A percentile compares a stretch with the other conserved stretches of the same genome.
These are phyloP conservation scores for Erigeron canadensis DNA, from an alignment of 129 eudicot species.

Conservation along the genomic window DNA sequence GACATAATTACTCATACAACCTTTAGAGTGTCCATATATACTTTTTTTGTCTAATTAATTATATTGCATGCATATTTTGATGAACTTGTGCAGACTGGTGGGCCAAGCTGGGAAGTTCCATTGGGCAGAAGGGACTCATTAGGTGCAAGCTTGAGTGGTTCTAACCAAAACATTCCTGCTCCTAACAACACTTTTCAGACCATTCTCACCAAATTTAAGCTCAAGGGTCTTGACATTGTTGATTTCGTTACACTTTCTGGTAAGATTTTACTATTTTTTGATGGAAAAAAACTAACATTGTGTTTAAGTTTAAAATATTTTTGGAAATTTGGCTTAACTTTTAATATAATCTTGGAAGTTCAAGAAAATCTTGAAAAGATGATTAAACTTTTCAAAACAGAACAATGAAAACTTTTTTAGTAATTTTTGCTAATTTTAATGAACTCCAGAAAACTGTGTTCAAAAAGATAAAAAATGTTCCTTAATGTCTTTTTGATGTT, in stretches of 20 bases:
- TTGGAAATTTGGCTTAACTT: no score
- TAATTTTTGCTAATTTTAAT: no score
- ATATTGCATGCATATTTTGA: constrained; percentile 8
- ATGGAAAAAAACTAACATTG: no score
- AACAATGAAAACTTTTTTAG: no score
- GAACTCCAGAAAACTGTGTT: no score
- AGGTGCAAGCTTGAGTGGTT: constrained; percentile 56
- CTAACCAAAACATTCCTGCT: constrained; percentile 55
- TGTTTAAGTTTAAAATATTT: no score
- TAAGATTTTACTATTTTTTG: neutral
- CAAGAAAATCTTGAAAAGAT: constrained; percentile 12
- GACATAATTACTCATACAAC: neutral
- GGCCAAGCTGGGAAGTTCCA: constrained; percentile 53
- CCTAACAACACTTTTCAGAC: constrained; percentile 57
- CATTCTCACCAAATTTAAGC: constrained; percentile 49
- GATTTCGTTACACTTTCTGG: constrained; percentile 41
- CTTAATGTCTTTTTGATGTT: no score
- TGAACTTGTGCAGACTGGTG: constrained; percentile 42
- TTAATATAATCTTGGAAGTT: neutral
- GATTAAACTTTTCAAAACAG: neutral
- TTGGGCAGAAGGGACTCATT: constrained; percentile 49
- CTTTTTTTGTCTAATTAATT: no score
- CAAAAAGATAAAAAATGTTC: no score
- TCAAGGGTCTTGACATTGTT: constrained; percentile 46
- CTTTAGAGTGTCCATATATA: neutral